A percentile compares a stretch with the other conserved stretches of the same genome.
Evolutionary conservation across 1,284 basidiomycete species (phyloP).

Genomic region (Xerocomus nothofagi): DNA sequence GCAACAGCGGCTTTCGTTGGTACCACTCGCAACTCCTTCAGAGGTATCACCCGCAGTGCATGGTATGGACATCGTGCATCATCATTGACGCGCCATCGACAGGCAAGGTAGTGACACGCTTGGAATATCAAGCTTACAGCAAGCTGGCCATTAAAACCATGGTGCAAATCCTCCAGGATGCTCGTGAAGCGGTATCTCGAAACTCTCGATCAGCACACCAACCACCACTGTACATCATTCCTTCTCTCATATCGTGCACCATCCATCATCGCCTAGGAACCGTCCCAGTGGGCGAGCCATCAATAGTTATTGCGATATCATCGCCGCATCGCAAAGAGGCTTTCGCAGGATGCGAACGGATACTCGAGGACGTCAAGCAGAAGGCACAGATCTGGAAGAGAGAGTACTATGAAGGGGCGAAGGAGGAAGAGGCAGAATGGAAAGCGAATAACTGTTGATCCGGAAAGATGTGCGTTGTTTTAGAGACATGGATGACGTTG

Average conservation of each 20-base stretch:
- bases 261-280: slow-evolving; percentile 79
- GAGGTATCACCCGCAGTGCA: slow-evolving; percentile 37
- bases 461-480: slow-evolving; percentile 8
- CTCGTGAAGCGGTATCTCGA: slow-evolving; percentile 42
- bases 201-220: slow-evolving; percentile 51
- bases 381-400: slow-evolving; percentile 89
- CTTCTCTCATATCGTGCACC: slow-evolving; percentile 52
- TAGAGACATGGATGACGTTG: slow-evolving; percentile 8
- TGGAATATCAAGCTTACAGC: slow-evolving; percentile 85
- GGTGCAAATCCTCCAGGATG: slow-evolving; percentile 53
- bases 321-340: slow-evolving; percentile 84
- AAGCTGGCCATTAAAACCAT: slow-evolving; percentile 82
- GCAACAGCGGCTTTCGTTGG: slow-evolving; percentile 77
- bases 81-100: slow-evolving; percentile 8
- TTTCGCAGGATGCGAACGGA: slow-evolving; percentile 76
- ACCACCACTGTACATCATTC: slow-evolving; percentile 28
- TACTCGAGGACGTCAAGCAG: slow-evolving; percentile 82
- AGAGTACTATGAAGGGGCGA: slow-evolving; percentile 75
- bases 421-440: slow-evolving; percentile 66
- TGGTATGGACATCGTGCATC: slow-evolving; percentile 1
- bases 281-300: slow-evolving; percentile 77
- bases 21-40: slow-evolving; percentile 63
- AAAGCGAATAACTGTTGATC: slow-evolving; percentile 55
- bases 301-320: slow-evolving; percentile 83
- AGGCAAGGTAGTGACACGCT: slow-evolving; percentile 71